These are phyloP conservation scores for Pugionium dolabratum DNA, from an alignment of 345 rosid genomes.

Conservation along the genomic window DNA sequence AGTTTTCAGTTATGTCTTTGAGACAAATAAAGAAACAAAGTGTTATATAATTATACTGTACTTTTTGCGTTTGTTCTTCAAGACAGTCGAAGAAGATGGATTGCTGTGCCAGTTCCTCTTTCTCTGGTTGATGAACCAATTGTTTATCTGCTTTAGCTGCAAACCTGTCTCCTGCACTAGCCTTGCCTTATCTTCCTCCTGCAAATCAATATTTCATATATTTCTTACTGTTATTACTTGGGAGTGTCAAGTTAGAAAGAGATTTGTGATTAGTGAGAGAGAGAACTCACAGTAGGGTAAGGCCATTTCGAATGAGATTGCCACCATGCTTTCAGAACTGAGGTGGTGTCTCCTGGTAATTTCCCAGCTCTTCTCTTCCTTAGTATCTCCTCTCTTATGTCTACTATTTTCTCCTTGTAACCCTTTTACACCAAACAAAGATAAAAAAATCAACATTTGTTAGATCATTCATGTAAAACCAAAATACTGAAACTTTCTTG, in stretches of 20 bases:
- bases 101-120: constrained; percentile 98
- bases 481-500: background rate
- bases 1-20: background rate
- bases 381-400: constrained; percentile 93
- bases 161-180: constrained; percentile 96
- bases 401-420: constrained; percentile 92
- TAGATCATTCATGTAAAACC: constrained; percentile 20
- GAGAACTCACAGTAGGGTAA: constrained; percentile 84
- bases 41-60: constrained; percentile 31
- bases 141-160: constrained; percentile 95
- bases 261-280: background rate
- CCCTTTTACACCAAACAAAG: constrained; percentile 52
- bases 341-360: constrained; percentile 95
- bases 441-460: background rate
- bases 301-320: constrained; percentile 98
- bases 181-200: constrained; percentile 99
- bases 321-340: constrained; percentile 94
- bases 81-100: constrained; percentile 76
- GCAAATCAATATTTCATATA: constrained; percentile 9
- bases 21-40: background rate
- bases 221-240: background rate
- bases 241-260: background rate
- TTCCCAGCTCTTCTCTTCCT: constrained; percentile 99
- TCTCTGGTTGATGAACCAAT: constrained; percentile 98
- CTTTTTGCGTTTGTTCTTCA: constrained; percentile 95